phyloP scores from a whole-genome alignment of 1,139 yeast species.

The Saccharomyces hybrid region DNA sequence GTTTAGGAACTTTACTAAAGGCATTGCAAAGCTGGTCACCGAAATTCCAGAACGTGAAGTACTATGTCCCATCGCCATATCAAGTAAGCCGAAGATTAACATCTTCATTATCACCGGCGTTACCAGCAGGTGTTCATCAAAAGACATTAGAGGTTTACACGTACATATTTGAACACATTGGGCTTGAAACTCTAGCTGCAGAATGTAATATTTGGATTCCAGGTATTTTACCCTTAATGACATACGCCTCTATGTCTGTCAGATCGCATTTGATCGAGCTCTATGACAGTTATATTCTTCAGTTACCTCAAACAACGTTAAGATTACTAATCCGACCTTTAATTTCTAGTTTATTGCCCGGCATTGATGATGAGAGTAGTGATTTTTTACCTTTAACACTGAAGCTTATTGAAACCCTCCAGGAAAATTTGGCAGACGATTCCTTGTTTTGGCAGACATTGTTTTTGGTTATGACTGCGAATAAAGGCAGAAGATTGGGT shows the following conservation, averaged over 20 bases:
- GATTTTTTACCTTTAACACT: conserved; percentile 65
- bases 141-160: conserved; percentile 75
- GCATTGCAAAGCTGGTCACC: conserved; percentile 59
- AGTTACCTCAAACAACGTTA: conserved; percentile 43
- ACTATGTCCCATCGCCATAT: conserved; percentile 38
- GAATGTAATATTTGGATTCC: conserved; percentile 74
- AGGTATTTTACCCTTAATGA: conserved; percentile 76
- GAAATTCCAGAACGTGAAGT: conserved; percentile 43
- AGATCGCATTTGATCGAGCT: conserved; percentile 66
- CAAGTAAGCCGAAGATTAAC: conserved; percentile 32
- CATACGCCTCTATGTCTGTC: conserved; percentile 82
- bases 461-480: conserved; percentile 65
- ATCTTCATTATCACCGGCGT: conserved; percentile 60
- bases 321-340: conserved; percentile 58
- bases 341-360: conserved; percentile 69
- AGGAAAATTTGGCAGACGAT: conserved; percentile 55
- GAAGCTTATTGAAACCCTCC: conserved; percentile 52
- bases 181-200: conserved; percentile 42
- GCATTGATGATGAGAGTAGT: conserved; percentile 85
- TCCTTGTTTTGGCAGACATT: conserved; percentile 80
- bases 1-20: conserved; percentile 68
- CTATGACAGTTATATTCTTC: conserved; percentile 48
- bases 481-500: conserved; percentile 75
- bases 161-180: conserved; percentile 56
- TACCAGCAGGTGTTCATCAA: conserved; percentile 94